Evolutionary conservation across 768 basidiomycete species (phyloP).

Genomic region (Mycena rosella): DNA sequence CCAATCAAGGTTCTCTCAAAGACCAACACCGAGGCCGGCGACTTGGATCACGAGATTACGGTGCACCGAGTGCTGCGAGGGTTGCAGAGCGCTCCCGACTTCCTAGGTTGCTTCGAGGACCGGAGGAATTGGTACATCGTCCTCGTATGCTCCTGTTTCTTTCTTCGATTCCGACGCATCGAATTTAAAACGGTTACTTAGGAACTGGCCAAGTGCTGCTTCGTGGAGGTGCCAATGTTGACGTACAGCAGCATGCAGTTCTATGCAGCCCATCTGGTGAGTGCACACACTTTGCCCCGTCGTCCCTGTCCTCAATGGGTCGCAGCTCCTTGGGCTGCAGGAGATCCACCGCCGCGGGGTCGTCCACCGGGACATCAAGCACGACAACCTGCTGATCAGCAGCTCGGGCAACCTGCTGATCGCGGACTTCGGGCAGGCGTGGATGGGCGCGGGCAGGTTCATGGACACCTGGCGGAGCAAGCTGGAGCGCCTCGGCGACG

Average conservation of each 20-base stretch:
- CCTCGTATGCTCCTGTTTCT: background rate
- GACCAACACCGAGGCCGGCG: too few species aligned
- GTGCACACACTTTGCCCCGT: background rate
- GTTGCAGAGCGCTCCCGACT: too few species aligned
- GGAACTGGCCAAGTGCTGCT: background rate
- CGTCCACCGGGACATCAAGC: slow-evolving; percentile 4
- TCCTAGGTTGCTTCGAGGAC: background rate
- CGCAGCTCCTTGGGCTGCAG: background rate
- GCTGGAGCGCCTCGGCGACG: background rate
- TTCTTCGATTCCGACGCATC: background rate
- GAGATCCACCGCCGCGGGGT: background rate
- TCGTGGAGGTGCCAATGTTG: background rate
- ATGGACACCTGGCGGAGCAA: background rate
- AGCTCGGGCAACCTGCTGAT: background rate
- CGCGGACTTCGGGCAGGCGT: background rate
- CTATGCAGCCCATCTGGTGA: background rate
- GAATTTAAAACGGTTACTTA: background rate
- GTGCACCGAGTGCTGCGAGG: too few species aligned
- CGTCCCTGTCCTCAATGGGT: background rate
- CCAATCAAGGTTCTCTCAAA: too few species aligned
- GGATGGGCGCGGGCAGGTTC: fast-evolving
- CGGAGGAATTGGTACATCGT: background rate
- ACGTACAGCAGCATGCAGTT: background rate
- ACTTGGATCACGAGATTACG: too few species aligned
- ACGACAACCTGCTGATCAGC: background rate